phyloP scores from a whole-genome alignment of 805 yeast genomes.

The Debaryomyces hansenii region DNA sequence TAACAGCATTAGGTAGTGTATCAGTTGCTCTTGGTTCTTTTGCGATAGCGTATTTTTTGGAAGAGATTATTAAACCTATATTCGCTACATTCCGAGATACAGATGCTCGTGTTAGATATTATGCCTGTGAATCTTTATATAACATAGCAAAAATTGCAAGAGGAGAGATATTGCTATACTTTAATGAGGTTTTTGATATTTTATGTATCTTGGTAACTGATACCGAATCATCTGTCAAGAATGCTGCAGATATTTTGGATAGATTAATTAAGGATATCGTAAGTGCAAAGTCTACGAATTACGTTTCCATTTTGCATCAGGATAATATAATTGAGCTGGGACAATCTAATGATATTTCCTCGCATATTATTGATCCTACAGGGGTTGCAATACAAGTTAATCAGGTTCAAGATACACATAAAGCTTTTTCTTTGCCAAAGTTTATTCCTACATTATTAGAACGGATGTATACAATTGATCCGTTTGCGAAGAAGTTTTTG shows the following conservation, averaged over 20 bases:
- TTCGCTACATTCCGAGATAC: constrained; percentile 95
- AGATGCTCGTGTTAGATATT: constrained; percentile 94
- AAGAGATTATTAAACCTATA: constrained; percentile 88
- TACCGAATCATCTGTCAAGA: constrained; percentile 85
- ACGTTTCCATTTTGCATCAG: constrained; percentile 68
- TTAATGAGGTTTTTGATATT: constrained; percentile 93
- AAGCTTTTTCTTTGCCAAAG: constrained; percentile 79
- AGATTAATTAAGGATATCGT: constrained; percentile 90
- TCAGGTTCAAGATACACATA: constrained; percentile 56
- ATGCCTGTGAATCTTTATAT: constrained; percentile 94
- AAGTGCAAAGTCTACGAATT: constrained; percentile 88
- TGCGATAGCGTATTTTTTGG: constrained; percentile 80
- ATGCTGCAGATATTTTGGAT: constrained; percentile 93
- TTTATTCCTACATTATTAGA: constrained; percentile 92
- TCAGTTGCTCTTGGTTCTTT: constrained; percentile 87
- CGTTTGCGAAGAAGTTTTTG: constrained; percentile 86
- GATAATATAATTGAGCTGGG: constrained; percentile 29
- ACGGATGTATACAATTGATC: constrained; percentile 88
- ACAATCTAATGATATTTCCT: constrained; percentile 23
- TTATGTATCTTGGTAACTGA: constrained; percentile 88
- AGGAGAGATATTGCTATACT: constrained; percentile 87
- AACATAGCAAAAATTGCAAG: constrained; percentile 96
- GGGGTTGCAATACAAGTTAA: constrained; percentile 63
- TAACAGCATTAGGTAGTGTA: constrained; percentile 93
- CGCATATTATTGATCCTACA: constrained; percentile 51